Evolutionary conservation across 495 filamentous ascomycete genomes (phyloP).

Genomic region (Aspergillus homomorphus): DNA sequence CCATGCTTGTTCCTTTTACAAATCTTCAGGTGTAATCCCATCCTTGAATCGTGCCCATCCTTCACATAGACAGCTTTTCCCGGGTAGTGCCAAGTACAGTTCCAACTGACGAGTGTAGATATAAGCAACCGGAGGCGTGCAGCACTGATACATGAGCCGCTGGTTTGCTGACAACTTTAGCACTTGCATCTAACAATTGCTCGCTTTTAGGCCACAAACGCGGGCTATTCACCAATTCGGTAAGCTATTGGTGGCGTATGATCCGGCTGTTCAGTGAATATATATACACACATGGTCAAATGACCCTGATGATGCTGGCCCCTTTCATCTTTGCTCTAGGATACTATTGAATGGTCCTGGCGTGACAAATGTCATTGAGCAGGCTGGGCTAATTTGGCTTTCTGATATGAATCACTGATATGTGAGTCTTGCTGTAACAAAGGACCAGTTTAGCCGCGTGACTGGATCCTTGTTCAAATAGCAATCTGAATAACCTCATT

Average conservation of each 20-base stretch:
- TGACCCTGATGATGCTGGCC: not conserved
- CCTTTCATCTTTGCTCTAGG: not conserved
- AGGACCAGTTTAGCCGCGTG: not conserved
- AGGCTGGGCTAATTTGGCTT: not conserved
- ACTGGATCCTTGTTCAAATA: not conserved
- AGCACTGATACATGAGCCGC: not conserved
- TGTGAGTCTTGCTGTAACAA: not conserved
- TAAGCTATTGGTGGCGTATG: no score
- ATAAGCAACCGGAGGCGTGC: not conserved
- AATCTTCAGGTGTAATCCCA: not conserved
- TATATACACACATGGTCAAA: not conserved
- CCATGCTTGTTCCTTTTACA: conserved; percentile 15
- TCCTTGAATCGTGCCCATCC: not conserved
- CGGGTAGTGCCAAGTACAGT: not conserved
- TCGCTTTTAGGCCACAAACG: not conserved
- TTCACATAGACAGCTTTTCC: not conserved
- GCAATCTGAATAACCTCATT: not conserved
- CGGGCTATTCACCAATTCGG: no score
- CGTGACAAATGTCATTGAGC: not conserved
- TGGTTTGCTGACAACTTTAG: no score
- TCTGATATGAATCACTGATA: not conserved
- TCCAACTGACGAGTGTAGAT: not conserved
- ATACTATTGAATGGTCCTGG: not conserved
- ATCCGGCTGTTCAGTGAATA: not conserved
- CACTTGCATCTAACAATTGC: not conserved